Evolutionary conservation across 192 early-diverging fungal genomes (phyloP).

Genomic region (Coemansia pectinata): DNA sequence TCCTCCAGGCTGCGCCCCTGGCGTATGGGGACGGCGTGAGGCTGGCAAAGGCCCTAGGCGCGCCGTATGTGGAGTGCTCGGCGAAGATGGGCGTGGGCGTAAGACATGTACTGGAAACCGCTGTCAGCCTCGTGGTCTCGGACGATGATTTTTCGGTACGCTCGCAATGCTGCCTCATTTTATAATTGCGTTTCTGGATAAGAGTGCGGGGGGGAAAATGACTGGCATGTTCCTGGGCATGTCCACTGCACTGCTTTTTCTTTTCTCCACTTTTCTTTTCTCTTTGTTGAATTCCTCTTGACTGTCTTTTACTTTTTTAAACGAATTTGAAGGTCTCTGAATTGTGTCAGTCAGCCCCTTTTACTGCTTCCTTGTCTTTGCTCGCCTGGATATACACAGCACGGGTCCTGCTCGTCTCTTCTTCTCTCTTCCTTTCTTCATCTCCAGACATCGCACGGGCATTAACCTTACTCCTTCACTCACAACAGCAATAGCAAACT

Average conservation of each 20-base stretch:
- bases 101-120: slow-evolving; percentile 55
- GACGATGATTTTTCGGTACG: slow-evolving; percentile 7
- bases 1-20: slow-evolving; percentile 21
- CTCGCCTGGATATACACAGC: background rate
- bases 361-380: slow-evolving; percentile 10
- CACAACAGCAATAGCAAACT: background rate
- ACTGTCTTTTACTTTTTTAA: background rate
- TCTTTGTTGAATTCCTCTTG: slow-evolving; percentile 12
- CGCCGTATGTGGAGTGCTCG: slow-evolving; percentile 81
- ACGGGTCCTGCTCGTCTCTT: background rate
- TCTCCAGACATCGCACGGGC: background rate
- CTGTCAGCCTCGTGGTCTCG: slow-evolving; percentile 54
- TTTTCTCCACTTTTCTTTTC: background rate
- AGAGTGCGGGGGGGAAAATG: background rate
- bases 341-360: slow-evolving; percentile 1
- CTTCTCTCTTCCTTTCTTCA: background rate
- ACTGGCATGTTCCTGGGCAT: background rate
- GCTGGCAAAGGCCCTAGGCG: slow-evolving; percentile 66
- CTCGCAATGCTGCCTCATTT: slow-evolving; percentile 28
- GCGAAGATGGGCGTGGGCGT: slow-evolving; percentile 53
- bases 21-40: slow-evolving; percentile 58
- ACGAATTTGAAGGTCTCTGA: background rate
- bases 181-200: slow-evolving; percentile 13
- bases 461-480: background rate
- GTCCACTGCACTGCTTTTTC: background rate